Evolutionary conservation across 129 eudicot species (phyloP), one percentile per base, ranked within the genome.

Genomic region (Centrapalus pauciflorus): DNA sequence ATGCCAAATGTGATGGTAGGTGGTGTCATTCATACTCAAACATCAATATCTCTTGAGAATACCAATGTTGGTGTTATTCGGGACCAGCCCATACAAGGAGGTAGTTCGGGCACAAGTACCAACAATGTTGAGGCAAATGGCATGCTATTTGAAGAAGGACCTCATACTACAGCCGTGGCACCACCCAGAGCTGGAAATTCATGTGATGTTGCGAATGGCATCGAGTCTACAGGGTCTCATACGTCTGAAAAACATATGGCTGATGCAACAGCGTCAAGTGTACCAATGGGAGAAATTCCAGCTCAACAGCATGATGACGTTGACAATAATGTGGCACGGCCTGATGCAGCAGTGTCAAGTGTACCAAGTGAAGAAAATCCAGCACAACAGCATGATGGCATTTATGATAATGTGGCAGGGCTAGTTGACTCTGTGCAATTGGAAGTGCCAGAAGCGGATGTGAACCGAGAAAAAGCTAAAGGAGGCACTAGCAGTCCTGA

Each of bases 231-330:
- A 7, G 41, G 71, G 2, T 72, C 43, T 25, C 67, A 66, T 63
- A 52, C 70, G 7, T 51, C 82, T 20, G 82, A 41, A 12, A 71
- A 69, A 26, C 78, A 67, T 26, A 46, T 20, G 61, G 35, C 65
- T 41, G 73, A 50, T 67, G 63, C 60, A 65, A 38, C 6, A 10
- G 16, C 11, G 52, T 46, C 57, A 2, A 57, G 55, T 27, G 33
- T 24, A 7, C 64, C 14, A 11, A 19, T 45, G 55, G 72, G 49
- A 80, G 72, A 63, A 46, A 16, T 17, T 64, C 72, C 40, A 21
- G 29, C 59, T 20, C 72, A 62, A 55, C 72, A 71, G 43, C 41
- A 72, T 35, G 80, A 76, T 72, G 51, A 48, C 26, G 55, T 43
- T 41, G 49, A 57, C n/a, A n/a, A n/a, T n/a, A n/a, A n/a, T n/a